Conservation (phyloP, 345 rosid genomes). For the Citrus sinensis region DVS_A1.0 CM039166.1:24170501-24171000, state of each 20-base stretch:
- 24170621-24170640: no score
- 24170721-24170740: background rate
- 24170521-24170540: no score
- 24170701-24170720: background rate
- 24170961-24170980: constrained; percentile 25
- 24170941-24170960: constrained; percentile 31
- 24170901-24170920: constrained; percentile 36
- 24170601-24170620: no score
- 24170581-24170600: no score
- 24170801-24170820: constrained; percentile 14
- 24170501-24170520: no score
- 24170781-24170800: background rate
- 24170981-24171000: background rate
- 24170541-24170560: no score
- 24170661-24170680: no score
- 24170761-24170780: background rate
- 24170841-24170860: constrained; percentile 7
- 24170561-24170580: no score
- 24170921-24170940: constrained; percentile 43
- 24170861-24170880: constrained; percentile 28
- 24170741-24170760: background rate
- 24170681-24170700: background rate
- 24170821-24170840: constrained; percentile 10
- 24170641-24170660: no score
- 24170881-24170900: constrained; percentile 57